A percentile compares a stretch with the other conserved stretches of the same genome.
These are phyloP conservation scores for Suillus lakei DNA, from an alignment of 768 basidiomycete genomes.

Conservation along the genomic window DNA sequence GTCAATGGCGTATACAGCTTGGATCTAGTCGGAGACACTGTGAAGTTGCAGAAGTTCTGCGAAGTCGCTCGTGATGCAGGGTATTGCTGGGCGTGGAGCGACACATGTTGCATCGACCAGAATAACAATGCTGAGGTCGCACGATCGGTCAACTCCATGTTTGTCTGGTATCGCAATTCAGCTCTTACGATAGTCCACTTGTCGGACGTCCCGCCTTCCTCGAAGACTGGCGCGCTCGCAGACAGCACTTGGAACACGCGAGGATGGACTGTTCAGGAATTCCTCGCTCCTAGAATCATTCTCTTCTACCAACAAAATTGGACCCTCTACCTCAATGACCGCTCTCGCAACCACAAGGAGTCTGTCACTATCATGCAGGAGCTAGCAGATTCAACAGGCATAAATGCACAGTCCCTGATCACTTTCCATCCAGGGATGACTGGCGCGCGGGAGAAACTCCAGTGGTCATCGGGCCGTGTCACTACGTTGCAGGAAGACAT, in stretches of 20 bases:
- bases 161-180: slow-evolving; percentile 32
- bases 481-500: neutral
- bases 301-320: slow-evolving; percentile 30
- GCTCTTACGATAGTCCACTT: slow-evolving; percentile 31
- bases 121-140: slow-evolving; percentile 31
- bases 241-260: slow-evolving; percentile 29
- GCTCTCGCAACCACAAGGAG: neutral
- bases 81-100: slow-evolving; percentile 32
- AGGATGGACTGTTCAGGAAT: slow-evolving; percentile 32
- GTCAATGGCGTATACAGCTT: slow-evolving; percentile 22
- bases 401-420: neutral
- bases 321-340: slow-evolving; percentile 9
- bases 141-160: slow-evolving; percentile 36
- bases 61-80: slow-evolving; percentile 22
- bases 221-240: slow-evolving; percentile 17
- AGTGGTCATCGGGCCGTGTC: neutral
- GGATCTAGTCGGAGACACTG: slow-evolving; percentile 13
- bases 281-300: slow-evolving; percentile 29
- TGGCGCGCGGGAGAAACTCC: neutral
- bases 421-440: neutral
- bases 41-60: slow-evolving; percentile 25
- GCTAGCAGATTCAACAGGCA: neutral
- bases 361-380: neutral
- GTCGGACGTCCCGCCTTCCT: slow-evolving; percentile 20
- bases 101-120: slow-evolving; percentile 36